Evolutionary conservation across 768 basidiomycete genomes (phyloP).

Genomic region (Macrolepiota dolichaula): DNA sequence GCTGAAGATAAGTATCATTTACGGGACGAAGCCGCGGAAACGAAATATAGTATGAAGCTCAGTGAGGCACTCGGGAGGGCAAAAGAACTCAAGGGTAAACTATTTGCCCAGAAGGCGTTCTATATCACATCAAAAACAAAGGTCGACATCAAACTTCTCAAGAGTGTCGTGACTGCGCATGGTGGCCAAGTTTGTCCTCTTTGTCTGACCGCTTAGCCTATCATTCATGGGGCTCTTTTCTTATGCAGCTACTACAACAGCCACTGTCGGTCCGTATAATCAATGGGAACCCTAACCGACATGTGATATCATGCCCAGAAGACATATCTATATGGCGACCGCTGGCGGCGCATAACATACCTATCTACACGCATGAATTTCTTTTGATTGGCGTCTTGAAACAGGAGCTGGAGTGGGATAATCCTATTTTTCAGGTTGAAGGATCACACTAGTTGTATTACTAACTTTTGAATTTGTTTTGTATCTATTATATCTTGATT

Average conservation of each 20-base stretch:
- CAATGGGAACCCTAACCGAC: slow-evolving; percentile 45
- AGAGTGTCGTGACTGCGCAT: slow-evolving; percentile 62
- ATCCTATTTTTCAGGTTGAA: slow-evolving; percentile 30
- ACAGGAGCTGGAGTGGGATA: slow-evolving; percentile 68
- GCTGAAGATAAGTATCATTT: slow-evolving; percentile 64
- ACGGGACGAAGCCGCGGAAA: slow-evolving; percentile 58
- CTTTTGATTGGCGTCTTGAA: slow-evolving; percentile 59
- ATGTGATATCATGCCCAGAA: slow-evolving; percentile 63
- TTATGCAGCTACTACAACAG: slow-evolving; percentile 38
- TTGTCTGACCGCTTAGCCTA: neutral
- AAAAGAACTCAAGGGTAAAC: slow-evolving; percentile 42
- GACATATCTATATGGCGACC: slow-evolving; percentile 69
- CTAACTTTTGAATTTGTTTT: neutral
- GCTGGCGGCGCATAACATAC: slow-evolving; percentile 41
- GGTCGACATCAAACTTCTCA: slow-evolving; percentile 57
- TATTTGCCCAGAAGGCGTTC: slow-evolving; percentile 67
- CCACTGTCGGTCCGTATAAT: slow-evolving; percentile 55
- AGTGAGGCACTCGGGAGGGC: slow-evolving; percentile 58
- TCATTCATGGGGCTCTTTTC: neutral
- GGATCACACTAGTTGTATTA: neutral
- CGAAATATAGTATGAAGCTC: slow-evolving; percentile 65
- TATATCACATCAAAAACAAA: slow-evolving; percentile 70
- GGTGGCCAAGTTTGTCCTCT: slow-evolving; percentile 61
- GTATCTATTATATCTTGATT: neutral
- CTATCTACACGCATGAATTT: slow-evolving; percentile 69